Evolutionary conservation across 1,139 yeast genomes (phyloP), one percentile per base, ranked within the genome.

Genomic region (Diutina scorzettiae): DNA sequence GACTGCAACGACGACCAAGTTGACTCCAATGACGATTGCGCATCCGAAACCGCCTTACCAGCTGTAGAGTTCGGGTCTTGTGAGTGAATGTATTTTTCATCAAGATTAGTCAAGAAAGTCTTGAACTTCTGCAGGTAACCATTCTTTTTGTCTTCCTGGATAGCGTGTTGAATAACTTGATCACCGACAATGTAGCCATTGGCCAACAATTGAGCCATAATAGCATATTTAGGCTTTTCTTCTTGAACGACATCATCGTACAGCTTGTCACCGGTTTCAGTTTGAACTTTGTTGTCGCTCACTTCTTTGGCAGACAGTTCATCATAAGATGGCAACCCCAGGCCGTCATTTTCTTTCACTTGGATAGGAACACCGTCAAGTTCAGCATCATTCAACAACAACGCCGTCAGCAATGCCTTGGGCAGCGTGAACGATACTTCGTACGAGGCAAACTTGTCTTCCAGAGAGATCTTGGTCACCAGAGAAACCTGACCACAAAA

Each of bases 161-260:
- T 64, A 16, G 82, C 77, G 54, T 71, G 71, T 44, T 73, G 70
- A 43, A 82, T 66, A 40, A 81, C 65, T 45, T 69, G 63, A 56
- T 83, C 93, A 42, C 81, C 71, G 36, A 83, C 58, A 21, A 68
- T 71, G 56, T 82, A 83, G 4, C 94, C 94, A 24, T 76, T 74
- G 27, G 87, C 71, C 48, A 83, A 66, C 51, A 81, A 72, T 59
- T 83, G 91, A 1, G 93, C 91, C 63, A 81, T 65, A 45, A 83
- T 77, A 21, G 86, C 78, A 47, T 78, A 63, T 54, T 81, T 81
- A 44, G 94, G 94, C 62, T 83, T 83, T 49, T 75, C 77, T 53
- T 83, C 94, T 58, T 83, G 94, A 3, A 69, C 63, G 45, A 81
- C 73, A 51, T 81, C 87, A 46, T 66, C 70, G 44, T 62, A 63